Base-by-base conservation (phyloP, 192 early-diverging fungal genomes). In the Coemansia sp. region DNA sequence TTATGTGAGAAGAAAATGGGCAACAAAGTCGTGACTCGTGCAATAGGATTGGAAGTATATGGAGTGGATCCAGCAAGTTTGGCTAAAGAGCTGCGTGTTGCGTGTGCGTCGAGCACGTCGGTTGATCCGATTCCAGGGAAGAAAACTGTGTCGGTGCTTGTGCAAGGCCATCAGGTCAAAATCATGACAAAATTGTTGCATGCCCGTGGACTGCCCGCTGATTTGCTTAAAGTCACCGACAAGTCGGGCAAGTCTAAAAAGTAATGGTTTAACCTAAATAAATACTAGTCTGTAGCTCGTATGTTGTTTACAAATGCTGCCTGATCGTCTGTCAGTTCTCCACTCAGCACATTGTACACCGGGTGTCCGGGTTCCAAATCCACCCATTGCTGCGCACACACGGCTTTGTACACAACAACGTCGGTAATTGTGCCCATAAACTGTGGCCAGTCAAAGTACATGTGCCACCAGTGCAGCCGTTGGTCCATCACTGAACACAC, bases 1-100 rank as follows among this genome's bases (percentile, higher is more conserved):
- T 39, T 68, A 11, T 76, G 74, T 59, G 80, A 82, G 62, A 69
- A 68, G 49, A 74, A 76, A 56, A 74, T 74, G 74, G 80, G 80
- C 38, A 75, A 60, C 65, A 82, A 82, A 61, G 71, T 72, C 11
- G 49, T 75, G n/a, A 82, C 80, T 37, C 74, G 74, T 1, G 52
- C 67, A 17, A 45, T 57, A n/a, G 80, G 80, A 14, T 65, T 76
- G 29, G 80, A 82, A 51, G 50, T 61, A 0, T 82, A 82, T 27
- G 71, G 64, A 4, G 58, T 82, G 9, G 67, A 76, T 17, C 74
- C 80, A 3, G 55, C 64, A 6, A 43, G n/a, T n/a, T n/a, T 82
- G 39, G 71, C 74, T 47, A 82, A 77, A 65, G 71, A 76, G 64
- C 65, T 82, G 19, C 64, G 68, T 14, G 68, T 51, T 11, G 27